These are phyloP conservation scores for Taxawa tesnikishii DNA, from an alignment of 2,329 filamentous ascomycete genomes.

Conservation along the genomic window DNA sequence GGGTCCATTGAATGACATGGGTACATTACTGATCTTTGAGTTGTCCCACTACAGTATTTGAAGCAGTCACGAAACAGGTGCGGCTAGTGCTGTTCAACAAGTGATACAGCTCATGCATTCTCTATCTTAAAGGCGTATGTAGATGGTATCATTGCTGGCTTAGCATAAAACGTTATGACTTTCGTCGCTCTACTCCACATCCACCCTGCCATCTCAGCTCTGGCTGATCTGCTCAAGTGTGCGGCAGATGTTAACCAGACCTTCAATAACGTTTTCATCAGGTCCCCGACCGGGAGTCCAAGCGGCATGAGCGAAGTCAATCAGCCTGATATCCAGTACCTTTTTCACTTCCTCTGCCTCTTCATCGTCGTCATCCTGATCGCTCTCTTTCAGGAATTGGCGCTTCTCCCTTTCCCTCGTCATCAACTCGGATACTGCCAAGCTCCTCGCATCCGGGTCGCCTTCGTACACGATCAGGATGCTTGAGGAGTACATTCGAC, in stretches of 20 bases:
- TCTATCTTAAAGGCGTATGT: too few species aligned
- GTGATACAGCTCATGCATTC: too few species aligned
- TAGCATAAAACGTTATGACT: too few species aligned
- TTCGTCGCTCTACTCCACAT: too few species aligned
- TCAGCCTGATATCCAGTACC: conserved; percentile 72
- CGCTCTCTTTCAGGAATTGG: conserved; percentile 34
- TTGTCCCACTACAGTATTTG: too few species aligned
- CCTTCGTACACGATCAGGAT: conserved; percentile 56
- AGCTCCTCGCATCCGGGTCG: conserved; percentile 39
- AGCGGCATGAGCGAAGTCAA: conserved; percentile 89
- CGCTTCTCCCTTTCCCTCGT: conserved; percentile 12
- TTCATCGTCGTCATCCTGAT: conserved; percentile 43
- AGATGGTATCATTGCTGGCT: too few species aligned
- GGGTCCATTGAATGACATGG: too few species aligned
- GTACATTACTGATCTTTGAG: too few species aligned
- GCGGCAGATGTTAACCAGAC: conserved; percentile 66
- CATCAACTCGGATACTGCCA: conserved; percentile 4
- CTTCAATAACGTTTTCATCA: conserved; percentile 70
- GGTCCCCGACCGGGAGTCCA: conserved; percentile 74
- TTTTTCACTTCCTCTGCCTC: conserved; percentile 43
- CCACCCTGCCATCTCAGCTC: too few species aligned
- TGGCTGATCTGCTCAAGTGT: too few species aligned
- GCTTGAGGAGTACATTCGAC: conserved; percentile 55
- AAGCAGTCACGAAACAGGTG: too few species aligned
- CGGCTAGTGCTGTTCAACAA: too few species aligned